Evolutionary conservation across 225 moss, liverwort and hornwort genomes (phyloP), one percentile per base, ranked within the genome.

Genomic region (Polytrichum formosum): DNA sequence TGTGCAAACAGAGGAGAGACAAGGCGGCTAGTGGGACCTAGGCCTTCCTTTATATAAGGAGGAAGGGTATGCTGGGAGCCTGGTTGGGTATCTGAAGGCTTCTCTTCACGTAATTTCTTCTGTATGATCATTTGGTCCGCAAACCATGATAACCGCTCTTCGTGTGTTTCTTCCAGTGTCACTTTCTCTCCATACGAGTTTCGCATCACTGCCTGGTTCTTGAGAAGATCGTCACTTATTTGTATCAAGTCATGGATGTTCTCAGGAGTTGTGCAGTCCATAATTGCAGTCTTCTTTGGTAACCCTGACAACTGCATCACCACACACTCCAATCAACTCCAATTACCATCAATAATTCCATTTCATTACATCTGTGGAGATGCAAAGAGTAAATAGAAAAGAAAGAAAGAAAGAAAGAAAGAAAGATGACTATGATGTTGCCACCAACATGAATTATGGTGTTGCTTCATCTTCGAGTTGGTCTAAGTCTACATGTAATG

Each of bases 111-210:
- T 2, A 88, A 26, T 13, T 60, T 83, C 16, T 85, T 94, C 28
- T 94, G 91, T 17, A 80, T 78, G 27, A 94, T 91, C 16, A 94
- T 63, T 73, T 94, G 91, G 67, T 94, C 91, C 53, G 93, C 93
- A 81, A 94, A 94, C 93, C 93, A 94, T 18, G 87, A 85, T 6
- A 93, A 75, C 1, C 93, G 76, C 67, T 91, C 91, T 4, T 78
- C 84, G 31, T 93, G 79, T 1, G 90, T 90, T 55, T 90, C 84
- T 9, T 74, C 64, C 10, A 87, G 75, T 0, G 74, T 83, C 7
- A 94, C 84, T 75, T 90, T 94, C 70, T 94, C 93, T 1, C 93
- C 93, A 33, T 80, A 85, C 2, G 77, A 76, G 63, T 91, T 80
- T 65, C 90, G 82, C 90, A 90, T 91, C 54, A 82, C 84, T 4